Evolutionary conservation across 2,329 filamentous ascomycete genomes (phyloP), one percentile per base, ranked within the genome.

Genomic region (Cladosporium cucumerinum): DNA sequence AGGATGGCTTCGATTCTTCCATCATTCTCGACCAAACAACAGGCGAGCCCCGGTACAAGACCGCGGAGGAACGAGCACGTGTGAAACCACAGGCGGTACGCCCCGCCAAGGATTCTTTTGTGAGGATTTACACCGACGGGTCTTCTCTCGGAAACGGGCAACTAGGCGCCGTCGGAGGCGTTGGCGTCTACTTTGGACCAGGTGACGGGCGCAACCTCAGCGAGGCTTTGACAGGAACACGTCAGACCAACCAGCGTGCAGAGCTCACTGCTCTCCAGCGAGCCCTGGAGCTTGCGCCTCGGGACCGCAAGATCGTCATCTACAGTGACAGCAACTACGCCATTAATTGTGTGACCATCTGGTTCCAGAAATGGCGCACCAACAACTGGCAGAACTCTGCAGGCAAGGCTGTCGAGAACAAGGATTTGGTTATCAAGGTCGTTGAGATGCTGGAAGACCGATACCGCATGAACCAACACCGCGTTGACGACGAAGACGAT

Each of bases 241-340:
- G 84, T 11, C 95, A 98, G 78, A 98, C 95, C 0, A 99, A 99
- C 75, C 92, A 98, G 77, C 90, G 95, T 3, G 95, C 94, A n/a
- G 95, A 99, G 79, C 82, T 99, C 65, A 93, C 91, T 26, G 95
- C 93, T 8, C 89, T 98, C 68, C 82, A 91, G 32, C 89, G 93
- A 65, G 93, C 93, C 0, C 82, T 98, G 25, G 87, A 97, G 72
- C 85, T 89, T 54, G 87, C 89, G 1, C 88, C 91, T 0, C 78
- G 85, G 18, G 82, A 88, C 65, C 84, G 90, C 65, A 82, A 87
- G 66, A 85, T 96, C 14, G 84, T 88, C 64, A 96, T 99, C 69
- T 85, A 89, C 74, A 93, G 89, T n/a, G 95, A 99, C 78, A 95
- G 91, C 77, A 88, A 88, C 72, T 98, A 98, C 79, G 85, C 91